These are phyloP conservation scores for Fomitopsis betulina DNA, from an alignment of 1,284 basidiomycete species.

Conservation along the genomic window DNA sequence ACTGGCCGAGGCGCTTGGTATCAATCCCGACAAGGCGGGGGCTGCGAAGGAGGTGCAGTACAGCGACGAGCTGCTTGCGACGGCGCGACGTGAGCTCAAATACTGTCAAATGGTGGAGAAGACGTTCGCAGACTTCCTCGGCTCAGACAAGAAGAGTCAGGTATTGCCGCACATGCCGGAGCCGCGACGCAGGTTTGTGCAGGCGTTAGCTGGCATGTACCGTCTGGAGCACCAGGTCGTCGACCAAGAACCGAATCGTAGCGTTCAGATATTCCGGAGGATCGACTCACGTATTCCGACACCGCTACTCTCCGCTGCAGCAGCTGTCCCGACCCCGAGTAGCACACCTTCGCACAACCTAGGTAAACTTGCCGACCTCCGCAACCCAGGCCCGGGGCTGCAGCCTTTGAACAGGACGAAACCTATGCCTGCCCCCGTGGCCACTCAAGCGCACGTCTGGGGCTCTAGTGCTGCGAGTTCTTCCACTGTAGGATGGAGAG, in stretches of 20 bases:
- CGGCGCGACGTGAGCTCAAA: constrained; percentile 57
- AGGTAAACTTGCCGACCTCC: constrained; percentile 57
- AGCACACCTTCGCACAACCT: constrained; percentile 30
- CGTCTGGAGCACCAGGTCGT: constrained; percentile 80
- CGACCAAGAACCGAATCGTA: constrained; percentile 77
- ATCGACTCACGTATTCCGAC: constrained; percentile 75
- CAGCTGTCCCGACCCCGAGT: constrained; percentile 22
- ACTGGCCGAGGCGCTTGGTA: constrained; percentile 86
- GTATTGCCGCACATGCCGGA: constrained; percentile 81
- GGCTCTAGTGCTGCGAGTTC: constrained; percentile 3
- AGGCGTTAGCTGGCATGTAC: constrained; percentile 72
- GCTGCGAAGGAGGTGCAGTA: constrained; percentile 43
- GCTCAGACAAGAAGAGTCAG: constrained; percentile 63
- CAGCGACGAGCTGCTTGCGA: constrained; percentile 53
- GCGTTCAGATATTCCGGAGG: constrained; percentile 77
- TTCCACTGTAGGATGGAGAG: constrained; percentile 32
- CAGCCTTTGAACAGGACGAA: constrained; percentile 18
- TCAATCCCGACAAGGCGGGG: constrained; percentile 45
- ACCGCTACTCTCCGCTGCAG: constrained; percentile 57
- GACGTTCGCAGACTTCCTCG: constrained; percentile 74
- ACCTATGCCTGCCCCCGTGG: constrained; percentile 14
- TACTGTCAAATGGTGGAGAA: constrained; percentile 75
- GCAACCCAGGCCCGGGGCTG: constrained; percentile 22
- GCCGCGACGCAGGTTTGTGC: constrained; percentile 75
- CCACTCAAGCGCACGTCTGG: constrained; percentile 8